Conservation (phyloP, 805 yeast species). For the Priceomyces carsonii region DNA sequence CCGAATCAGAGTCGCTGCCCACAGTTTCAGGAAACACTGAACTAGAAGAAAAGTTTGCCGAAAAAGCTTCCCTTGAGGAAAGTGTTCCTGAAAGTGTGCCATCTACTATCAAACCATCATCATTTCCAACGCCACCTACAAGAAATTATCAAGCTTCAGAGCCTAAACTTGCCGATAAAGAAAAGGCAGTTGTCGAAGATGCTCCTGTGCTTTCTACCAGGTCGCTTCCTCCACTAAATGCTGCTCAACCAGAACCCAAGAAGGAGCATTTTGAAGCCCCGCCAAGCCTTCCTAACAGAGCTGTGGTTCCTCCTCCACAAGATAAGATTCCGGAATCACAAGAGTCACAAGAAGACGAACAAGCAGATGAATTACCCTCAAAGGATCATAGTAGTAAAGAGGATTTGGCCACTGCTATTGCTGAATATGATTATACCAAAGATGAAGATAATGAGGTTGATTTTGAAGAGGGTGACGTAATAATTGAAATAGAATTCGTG, state of each 20-base stretch:
- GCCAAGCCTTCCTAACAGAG: conserved; percentile 16
- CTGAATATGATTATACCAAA: conserved; percentile 76
- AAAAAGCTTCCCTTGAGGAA: conserved; percentile 13
- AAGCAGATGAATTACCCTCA: conserved; percentile 10
- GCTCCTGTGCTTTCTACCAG: not conserved
- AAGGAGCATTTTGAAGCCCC: conserved; percentile 3
- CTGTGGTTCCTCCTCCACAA: conserved; percentile 22
- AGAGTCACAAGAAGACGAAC: conserved; percentile 14
- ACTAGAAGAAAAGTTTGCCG: conserved; percentile 16
- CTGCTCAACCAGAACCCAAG: conserved; percentile 5
- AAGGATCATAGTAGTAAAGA: conserved; percentile 2
- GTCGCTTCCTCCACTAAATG: not conserved
- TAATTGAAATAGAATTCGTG: conserved; percentile 64
- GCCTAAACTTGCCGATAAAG: conserved; percentile 10
- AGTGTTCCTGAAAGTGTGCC: conserved; percentile 7
- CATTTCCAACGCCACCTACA: conserved; percentile 10
- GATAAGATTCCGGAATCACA: conserved; percentile 16
- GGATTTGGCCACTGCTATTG: conserved; percentile 55
- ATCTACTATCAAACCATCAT: conserved; percentile 5
- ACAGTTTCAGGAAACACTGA: conserved; percentile 14
- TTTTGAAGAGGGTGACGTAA: conserved; percentile 64
- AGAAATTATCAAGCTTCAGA: conserved; percentile 4
- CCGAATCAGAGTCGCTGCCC: conserved; percentile 20
- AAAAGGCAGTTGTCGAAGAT: conserved; percentile 8
- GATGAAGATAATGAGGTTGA: conserved; percentile 77